Evolutionary conservation across 1,139 yeast species (phyloP).

Genomic region (Candida freyschussii): DNA sequence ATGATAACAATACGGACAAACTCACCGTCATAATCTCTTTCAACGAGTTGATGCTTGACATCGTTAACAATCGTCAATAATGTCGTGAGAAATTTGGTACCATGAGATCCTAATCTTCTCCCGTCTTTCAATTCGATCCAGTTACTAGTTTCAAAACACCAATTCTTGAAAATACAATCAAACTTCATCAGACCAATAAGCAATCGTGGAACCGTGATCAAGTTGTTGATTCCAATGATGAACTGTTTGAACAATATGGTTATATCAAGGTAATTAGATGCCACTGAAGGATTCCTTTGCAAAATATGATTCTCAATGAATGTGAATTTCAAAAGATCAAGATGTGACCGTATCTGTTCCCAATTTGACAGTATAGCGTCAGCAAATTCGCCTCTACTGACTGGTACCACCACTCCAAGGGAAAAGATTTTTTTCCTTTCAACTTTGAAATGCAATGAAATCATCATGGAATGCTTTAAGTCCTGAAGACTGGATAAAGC

Average conservation of each 20-base stretch:
- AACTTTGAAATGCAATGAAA: slow-evolving; percentile 19
- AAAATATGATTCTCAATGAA: slow-evolving; percentile 20
- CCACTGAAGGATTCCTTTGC: slow-evolving; percentile 6
- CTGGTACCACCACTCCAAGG: slow-evolving; percentile 20
- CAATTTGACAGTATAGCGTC: slow-evolving; percentile 19
- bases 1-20: slow-evolving; percentile 47
- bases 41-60: slow-evolving; percentile 28
- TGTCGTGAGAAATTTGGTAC: slow-evolving; percentile 23
- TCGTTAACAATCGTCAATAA: slow-evolving; percentile 17
- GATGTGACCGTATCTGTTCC: slow-evolving; percentile 13
- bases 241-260: slow-evolving; percentile 26
- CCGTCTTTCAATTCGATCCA: slow-evolving; percentile 65
- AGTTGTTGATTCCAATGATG: slow-evolving; percentile 27
- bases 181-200: slow-evolving; percentile 29
- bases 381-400: slow-evolving; percentile 8
- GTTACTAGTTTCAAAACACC: slow-evolving; percentile 54
- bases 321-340: slow-evolving; percentile 13
- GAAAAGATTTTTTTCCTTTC: slow-evolving; percentile 17
- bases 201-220: slow-evolving; percentile 31
- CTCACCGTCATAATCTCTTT: slow-evolving; percentile 23
- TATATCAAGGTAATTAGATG: slow-evolving; percentile 18
- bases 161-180: slow-evolving; percentile 32
- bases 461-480: slow-evolving; percentile 13
- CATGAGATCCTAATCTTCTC: slow-evolving; percentile 25
- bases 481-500: slow-evolving; percentile 11